Conservation (phyloP, 805 yeast species). For the Suhomyces faveliae region DNA sequence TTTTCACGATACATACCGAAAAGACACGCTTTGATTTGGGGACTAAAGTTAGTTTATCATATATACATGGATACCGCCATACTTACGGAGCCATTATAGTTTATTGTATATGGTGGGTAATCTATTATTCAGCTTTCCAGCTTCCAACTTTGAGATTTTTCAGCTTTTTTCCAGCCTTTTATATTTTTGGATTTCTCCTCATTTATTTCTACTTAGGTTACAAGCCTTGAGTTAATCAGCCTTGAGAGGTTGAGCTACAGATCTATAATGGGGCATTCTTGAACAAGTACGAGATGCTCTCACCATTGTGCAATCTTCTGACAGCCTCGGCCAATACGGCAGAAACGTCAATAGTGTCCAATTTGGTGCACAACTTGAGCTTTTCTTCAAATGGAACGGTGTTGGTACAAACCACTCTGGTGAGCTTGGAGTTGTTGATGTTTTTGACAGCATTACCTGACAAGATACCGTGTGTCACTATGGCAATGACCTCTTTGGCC, state of each 20-base stretch:
- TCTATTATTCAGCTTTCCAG: too few relatives aligned
- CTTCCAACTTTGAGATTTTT: too few relatives aligned
- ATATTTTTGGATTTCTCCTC: too few relatives aligned
- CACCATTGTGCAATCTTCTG: slow-evolving; percentile 84
- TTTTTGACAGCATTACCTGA: slow-evolving; percentile 73
- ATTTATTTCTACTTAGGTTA: not conserved
- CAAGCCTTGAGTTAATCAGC: not conserved
- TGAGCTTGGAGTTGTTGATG: slow-evolving; percentile 65
- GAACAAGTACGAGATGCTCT: slow-evolving; percentile 76
- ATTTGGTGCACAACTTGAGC: slow-evolving; percentile 53
- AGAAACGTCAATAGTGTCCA: slow-evolving; percentile 69
- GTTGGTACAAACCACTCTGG: slow-evolving; percentile 73
- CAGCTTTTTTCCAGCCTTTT: not conserved
- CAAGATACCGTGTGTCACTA: slow-evolving; percentile 79
- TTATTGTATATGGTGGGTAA: too few relatives aligned
- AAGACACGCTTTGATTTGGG: slow-evolving; percentile 59
- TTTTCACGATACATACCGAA: slow-evolving; percentile 50
- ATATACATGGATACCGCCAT: not conserved
- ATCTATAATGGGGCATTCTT: slow-evolving; percentile 53
- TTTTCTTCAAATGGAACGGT: slow-evolving; percentile 76
- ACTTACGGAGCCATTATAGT: not conserved
- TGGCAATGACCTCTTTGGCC: slow-evolving; percentile 74
- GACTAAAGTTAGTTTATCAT: not conserved
- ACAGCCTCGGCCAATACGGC: slow-evolving; percentile 78
- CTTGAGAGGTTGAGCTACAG: not conserved